Percentiles rank a stretch among this genome's conserved stretches.
Conservation (phyloP, 2,329 filamentous ascomycete species). For the Ophiobolus disseminans region DNA sequence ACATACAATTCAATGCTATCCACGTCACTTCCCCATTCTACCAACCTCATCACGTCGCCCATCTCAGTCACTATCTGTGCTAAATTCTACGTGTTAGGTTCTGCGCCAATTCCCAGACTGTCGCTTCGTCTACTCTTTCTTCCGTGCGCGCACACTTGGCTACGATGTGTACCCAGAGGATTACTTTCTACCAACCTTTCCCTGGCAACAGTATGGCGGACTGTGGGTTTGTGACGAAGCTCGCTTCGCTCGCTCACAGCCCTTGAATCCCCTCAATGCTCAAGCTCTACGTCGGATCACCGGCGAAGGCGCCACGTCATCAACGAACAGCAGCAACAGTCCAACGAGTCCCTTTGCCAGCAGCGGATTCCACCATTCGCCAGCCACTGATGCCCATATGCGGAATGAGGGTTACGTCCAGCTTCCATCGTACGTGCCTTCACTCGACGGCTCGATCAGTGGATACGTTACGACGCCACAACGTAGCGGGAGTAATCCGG, state of each 20-base stretch:
- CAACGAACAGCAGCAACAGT: conserved; percentile 19
- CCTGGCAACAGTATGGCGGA: conserved; percentile 48
- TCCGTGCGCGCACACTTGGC: conserved; percentile 45
- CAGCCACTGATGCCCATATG: conserved; percentile 4
- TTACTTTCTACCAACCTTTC: conserved; percentile 46
- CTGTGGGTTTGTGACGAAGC: conserved; percentile 48
- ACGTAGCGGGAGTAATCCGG: conserved; percentile 8
- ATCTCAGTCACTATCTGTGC: conserved; percentile 14
- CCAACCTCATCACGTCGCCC: background rate
- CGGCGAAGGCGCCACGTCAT: conserved; percentile 29
- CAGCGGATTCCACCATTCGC: conserved; percentile 15
- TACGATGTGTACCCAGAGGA: conserved; percentile 51
- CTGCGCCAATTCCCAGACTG: conserved; percentile 47
- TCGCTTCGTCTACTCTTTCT: conserved; percentile 49
- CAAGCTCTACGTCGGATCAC: conserved; percentile 41
- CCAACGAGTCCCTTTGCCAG: conserved; percentile 24
- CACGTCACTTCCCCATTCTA: background rate
- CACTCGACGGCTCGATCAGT: conserved; percentile 19
- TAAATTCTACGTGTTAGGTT: conserved; percentile 40
- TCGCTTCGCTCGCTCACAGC: conserved; percentile 44
- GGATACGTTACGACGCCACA: conserved; percentile 6
- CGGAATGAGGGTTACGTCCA: background rate
- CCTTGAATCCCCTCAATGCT: conserved; percentile 29
- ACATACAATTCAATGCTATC: conserved; percentile 13
- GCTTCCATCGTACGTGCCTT: conserved; percentile 18